Conservation (phyloP, 1,139 yeast genomes). For the Spathaspora sp. region DNA sequence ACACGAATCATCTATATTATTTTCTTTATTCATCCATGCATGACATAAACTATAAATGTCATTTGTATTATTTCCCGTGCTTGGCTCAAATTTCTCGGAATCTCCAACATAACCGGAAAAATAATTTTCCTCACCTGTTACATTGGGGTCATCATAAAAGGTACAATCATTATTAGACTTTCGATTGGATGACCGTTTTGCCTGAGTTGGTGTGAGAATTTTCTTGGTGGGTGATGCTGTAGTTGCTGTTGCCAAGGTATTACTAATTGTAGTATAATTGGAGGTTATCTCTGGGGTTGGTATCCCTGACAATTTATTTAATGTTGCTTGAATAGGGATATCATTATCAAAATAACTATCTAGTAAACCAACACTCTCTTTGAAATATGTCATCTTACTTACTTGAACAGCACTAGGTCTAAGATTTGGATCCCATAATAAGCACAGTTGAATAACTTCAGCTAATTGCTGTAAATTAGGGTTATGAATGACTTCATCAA, state of each 20-base stretch:
- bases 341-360: constrained; percentile 11
- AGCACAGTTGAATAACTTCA: constrained; percentile 55
- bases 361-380: constrained; percentile 26
- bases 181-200: not conserved
- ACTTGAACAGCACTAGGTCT: constrained; percentile 50
- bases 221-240: not conserved
- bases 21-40: constrained; percentile 9
- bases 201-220: not conserved
- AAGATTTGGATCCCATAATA: constrained; percentile 63
- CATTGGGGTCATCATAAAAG: constrained; percentile 21
- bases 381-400: constrained; percentile 53
- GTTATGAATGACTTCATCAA: constrained; percentile 27
- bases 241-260: not conserved
- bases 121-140: constrained; percentile 18
- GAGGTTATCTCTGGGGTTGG: constrained; percentile 4
- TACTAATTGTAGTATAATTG: not conserved
- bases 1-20: constrained; percentile 5
- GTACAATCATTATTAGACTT: not conserved
- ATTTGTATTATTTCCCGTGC: not conserved
- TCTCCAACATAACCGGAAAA: constrained; percentile 14
- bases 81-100: constrained; percentile 1
- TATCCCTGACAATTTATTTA: constrained; percentile 10
- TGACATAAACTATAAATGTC: constrained; percentile 6
- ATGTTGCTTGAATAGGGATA: constrained; percentile 5
- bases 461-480: constrained; percentile 31